A percentile compares a stretch with the other conserved stretches of the same genome.
These are phyloP conservation scores for Boletus coccyginus DNA, from an alignment of 768 basidiomycete genomes.

Conservation along the genomic window DNA sequence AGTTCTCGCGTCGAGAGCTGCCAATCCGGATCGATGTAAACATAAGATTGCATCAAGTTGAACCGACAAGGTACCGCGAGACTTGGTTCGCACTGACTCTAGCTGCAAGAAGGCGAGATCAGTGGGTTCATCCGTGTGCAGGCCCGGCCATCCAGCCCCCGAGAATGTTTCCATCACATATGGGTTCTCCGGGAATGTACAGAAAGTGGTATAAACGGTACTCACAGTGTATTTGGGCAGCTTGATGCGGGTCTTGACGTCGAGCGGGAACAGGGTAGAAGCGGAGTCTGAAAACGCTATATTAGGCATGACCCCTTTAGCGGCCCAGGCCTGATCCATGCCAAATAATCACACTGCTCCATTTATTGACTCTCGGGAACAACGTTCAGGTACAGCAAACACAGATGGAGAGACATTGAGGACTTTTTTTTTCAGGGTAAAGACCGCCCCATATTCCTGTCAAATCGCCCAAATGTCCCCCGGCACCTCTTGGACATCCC, in stretches of 20 bases:
- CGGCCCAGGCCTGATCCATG: not conserved
- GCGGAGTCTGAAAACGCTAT: no score
- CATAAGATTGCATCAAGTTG: not conserved
- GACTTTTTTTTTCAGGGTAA: no score
- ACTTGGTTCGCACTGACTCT: slow-evolving; percentile 34
- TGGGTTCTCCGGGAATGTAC: slow-evolving; percentile 2
- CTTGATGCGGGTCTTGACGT: slow-evolving; percentile 34
- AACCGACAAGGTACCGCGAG: slow-evolving; percentile 35
- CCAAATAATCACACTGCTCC: no score
- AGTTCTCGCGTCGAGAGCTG: slow-evolving; percentile 32
- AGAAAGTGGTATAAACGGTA: slow-evolving; percentile 4
- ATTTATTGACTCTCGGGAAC: not conserved
- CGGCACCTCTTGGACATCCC: no score
- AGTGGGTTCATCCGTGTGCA: slow-evolving; percentile 30
- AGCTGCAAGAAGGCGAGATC: slow-evolving; percentile 23
- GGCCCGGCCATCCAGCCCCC: slow-evolving; percentile 34
- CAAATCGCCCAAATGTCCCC: no score
- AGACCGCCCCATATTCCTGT: no score
- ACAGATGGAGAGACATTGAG: not conserved
- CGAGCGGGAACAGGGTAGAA: slow-evolving; percentile 23
- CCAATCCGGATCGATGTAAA: not conserved
- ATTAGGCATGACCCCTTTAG: no score
- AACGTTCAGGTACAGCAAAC: not conserved
- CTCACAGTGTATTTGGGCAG: slow-evolving; percentile 22
- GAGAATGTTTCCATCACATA: not conserved